Conservation (phyloP, 805 yeast species). For the Candida morakotiae region DNA sequence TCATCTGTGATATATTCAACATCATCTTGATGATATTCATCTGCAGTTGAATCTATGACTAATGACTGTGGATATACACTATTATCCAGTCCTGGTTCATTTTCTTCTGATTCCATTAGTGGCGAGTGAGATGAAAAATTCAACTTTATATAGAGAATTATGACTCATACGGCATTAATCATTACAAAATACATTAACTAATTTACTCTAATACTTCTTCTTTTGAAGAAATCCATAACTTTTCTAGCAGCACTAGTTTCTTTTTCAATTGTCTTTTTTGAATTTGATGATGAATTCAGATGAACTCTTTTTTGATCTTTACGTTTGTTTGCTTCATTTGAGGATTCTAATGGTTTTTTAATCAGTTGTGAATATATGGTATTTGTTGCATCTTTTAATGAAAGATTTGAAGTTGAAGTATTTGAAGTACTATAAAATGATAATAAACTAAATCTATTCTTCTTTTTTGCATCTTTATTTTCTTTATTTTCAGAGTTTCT, state of each 20-base stretch:
- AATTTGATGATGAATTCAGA: slow-evolving; percentile 25
- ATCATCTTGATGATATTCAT: slow-evolving; percentile 2
- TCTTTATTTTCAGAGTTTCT: slow-evolving; percentile 16
- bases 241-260: slow-evolving; percentile 74
- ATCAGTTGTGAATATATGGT: slow-evolving; percentile 4
- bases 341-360: slow-evolving; percentile 31
- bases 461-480: slow-evolving; percentile 30
- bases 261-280: slow-evolving; percentile 34
- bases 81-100: slow-evolving; percentile 4
- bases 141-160: background rate
- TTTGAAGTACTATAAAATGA: slow-evolving; percentile 38
- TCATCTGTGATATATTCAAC: background rate
- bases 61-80: background rate
- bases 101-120: slow-evolving; percentile 5
- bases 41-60: slow-evolving; percentile 1
- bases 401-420: slow-evolving; percentile 12
- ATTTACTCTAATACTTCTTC: slow-evolving; percentile 44
- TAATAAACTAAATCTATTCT: slow-evolving; percentile 40
- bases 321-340: slow-evolving; percentile 22
- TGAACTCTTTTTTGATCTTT: slow-evolving; percentile 19
- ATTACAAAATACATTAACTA: slow-evolving; percentile 5
- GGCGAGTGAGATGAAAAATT: background rate
- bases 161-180: background rate
- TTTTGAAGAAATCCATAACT: slow-evolving; percentile 74
- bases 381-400: background rate